A percentile compares a stretch with the other conserved stretches of the same genome.
These are phyloP conservation scores for Pyricularia pennisetigena DNA, from an alignment of 2,329 filamentous ascomycete genomes.

Conservation along the genomic window DNA sequence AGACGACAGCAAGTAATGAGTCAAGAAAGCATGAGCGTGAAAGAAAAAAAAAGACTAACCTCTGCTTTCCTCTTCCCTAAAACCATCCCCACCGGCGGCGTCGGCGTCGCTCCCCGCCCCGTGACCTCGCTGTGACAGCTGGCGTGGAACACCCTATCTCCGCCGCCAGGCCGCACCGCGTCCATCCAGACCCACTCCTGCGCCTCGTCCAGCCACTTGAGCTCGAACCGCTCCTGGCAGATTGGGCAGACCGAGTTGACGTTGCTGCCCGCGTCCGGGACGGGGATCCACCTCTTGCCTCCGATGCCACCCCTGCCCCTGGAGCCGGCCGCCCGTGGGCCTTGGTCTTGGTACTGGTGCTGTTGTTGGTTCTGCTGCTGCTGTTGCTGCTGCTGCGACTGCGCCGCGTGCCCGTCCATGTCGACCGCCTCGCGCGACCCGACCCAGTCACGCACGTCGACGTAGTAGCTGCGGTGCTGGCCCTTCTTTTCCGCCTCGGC, in stretches of 20 bases:
- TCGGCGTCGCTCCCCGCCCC: slow-evolving; percentile 1
- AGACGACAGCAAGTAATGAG: background rate
- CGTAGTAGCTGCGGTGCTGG: slow-evolving; percentile 89
- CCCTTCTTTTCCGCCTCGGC: slow-evolving; percentile 77
- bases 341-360: background rate
- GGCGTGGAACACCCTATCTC: slow-evolving; percentile 72
- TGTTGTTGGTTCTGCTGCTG: background rate
- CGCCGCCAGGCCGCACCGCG: slow-evolving; percentile 64
- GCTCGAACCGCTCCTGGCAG: slow-evolving; percentile 91
- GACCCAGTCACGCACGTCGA: slow-evolving; percentile 81
- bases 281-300: slow-evolving; percentile 62
- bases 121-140: slow-evolving; percentile 80
- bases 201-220: slow-evolving; percentile 81
- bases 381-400: background rate
- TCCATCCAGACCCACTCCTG: slow-evolving; percentile 98
- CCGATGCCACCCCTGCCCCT: slow-evolving; percentile 25
- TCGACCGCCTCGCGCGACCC: slow-evolving; percentile 74
- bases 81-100: slow-evolving; percentile 8
- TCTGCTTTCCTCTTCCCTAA: slow-evolving; percentile 12
- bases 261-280: slow-evolving; percentile 64
- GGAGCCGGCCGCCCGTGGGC: slow-evolving; percentile 17
- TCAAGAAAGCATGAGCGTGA: background rate
- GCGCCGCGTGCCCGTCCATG: slow-evolving; percentile 31
- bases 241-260: slow-evolving; percentile 75
- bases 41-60: background rate